These are phyloP conservation scores for Aspergillus oerlinghausenensis DNA, from an alignment of 2,329 filamentous ascomycete genomes.

Conservation along the genomic window DNA sequence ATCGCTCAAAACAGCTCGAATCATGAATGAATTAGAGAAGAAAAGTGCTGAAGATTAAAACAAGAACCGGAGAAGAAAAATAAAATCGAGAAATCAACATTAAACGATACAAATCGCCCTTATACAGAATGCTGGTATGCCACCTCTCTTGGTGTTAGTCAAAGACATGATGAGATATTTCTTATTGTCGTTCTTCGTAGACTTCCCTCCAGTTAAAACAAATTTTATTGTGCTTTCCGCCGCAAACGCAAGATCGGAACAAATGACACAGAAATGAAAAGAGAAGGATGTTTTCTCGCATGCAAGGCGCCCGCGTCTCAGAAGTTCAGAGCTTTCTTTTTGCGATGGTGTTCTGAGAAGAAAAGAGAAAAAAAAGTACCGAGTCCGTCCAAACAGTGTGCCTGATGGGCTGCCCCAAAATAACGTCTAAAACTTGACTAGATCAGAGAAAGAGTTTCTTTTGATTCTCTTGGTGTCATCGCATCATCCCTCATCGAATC, in stretches of 20 bases:
- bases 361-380: conserved; percentile 22
- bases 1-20: background rate
- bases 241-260: conserved; percentile 15
- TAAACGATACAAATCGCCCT: conserved; percentile 30
- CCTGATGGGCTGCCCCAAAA: conserved; percentile 38
- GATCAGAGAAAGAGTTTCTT: conserved; percentile 38
- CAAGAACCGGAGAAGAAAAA: conserved; percentile 12
- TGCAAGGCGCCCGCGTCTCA: conserved; percentile 23
- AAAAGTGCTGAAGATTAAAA: conserved; percentile 8
- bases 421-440: conserved; percentile 40
- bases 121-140: conserved; percentile 36
- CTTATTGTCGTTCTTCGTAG: conserved; percentile 35
- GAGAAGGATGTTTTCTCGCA: conserved; percentile 15
- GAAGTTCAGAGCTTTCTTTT: conserved; percentile 23
- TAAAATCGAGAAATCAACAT: conserved; percentile 17
- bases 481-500: conserved; percentile 47
- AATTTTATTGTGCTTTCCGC: conserved; percentile 19
- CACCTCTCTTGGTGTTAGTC: conserved; percentile 29
- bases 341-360: conserved; percentile 27
- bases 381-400: conserved; percentile 28
- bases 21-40: conserved; percentile 9
- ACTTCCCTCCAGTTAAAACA: conserved; percentile 25
- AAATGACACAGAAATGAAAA: conserved; percentile 5
- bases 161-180: conserved; percentile 24
- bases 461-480: conserved; percentile 40